A percentile compares a stretch with the other conserved stretches of the same genome.
Evolutionary conservation across 208 protist genomes (phyloP).

Genomic region (Crithidia fasciculata): DNA sequence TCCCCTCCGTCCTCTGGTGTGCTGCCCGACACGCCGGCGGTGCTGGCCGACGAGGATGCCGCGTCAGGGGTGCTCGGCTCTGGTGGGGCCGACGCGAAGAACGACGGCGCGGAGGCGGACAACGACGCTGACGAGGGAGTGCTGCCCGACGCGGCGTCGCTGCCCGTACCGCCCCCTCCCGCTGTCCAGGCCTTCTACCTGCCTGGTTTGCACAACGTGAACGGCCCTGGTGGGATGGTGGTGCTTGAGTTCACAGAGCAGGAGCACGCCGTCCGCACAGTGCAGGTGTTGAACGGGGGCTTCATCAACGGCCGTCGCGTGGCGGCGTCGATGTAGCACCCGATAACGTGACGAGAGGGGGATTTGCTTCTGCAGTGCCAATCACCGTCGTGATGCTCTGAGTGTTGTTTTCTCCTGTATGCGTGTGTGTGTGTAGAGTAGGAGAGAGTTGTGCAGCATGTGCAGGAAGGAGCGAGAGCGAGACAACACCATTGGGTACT

Average conservation of each 20-base stretch:
- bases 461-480: no score
- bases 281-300: slow-evolving; percentile 64
- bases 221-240: slow-evolving; percentile 69
- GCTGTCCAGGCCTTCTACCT: slow-evolving; percentile 17
- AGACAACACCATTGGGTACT: no score
- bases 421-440: not conserved
- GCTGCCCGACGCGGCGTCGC: slow-evolving; percentile 21
- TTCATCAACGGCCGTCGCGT: slow-evolving; percentile 73
- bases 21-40: slow-evolving; percentile 4
- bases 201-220: slow-evolving; percentile 57
- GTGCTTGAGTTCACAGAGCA: slow-evolving; percentile 54
- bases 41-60: not conserved
- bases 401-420: not conserved
- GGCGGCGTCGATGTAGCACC: slow-evolving; percentile 46
- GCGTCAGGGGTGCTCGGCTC: slow-evolving; percentile 5
- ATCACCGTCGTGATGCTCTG: no score
- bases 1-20: slow-evolving; percentile 14
- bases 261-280: slow-evolving; percentile 40
- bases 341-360: not conserved
- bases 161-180: slow-evolving; percentile 16
- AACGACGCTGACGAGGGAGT: slow-evolving; percentile 12
- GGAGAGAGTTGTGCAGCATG: no score
- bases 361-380: not conserved
- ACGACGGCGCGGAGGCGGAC: not conserved
- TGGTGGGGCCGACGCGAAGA: not conserved